Percentiles rank a stretch among this genome's conserved stretches.
Conservation (phyloP, 306 rosid genomes). For the Cotoneaster glaucophyllus region DNA sequence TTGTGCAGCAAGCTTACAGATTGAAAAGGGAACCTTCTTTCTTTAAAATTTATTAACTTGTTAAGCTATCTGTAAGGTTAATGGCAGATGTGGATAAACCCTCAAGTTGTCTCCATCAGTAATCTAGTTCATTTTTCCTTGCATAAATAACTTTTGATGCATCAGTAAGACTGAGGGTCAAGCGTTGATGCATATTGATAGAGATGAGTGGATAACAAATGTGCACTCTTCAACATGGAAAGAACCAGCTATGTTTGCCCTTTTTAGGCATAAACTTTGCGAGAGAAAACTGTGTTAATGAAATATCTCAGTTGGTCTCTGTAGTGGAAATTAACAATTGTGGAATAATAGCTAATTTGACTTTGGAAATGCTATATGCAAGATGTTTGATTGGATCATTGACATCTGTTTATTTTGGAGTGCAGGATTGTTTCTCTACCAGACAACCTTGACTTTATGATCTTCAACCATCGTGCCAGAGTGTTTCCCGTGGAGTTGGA, state of each 20-base stretch:
- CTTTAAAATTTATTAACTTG: no score
- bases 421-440: constrained; percentile 79
- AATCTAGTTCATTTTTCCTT: neutral
- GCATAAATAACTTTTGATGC: neutral
- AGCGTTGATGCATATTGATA: neutral
- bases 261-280: neutral
- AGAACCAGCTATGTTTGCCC: neutral
- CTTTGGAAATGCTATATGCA: neutral
- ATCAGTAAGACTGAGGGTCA: neutral
- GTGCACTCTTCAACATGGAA: neutral
- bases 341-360: neutral
- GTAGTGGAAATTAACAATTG: constrained; percentile 2
- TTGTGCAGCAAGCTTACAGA: neutral
- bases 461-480: constrained; percentile 84
- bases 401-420: constrained; percentile 14
- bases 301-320: neutral
- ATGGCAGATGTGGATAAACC: neutral
- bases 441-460: constrained; percentile 70
- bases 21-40: neutral
- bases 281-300: neutral
- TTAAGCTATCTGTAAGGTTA: neutral
- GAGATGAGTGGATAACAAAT: neutral
- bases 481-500: constrained; percentile 42
- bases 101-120: neutral
- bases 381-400: neutral